Conservation (phyloP, 352 stramenopile genomes). For the Globisporangium orthogonon region DNA sequence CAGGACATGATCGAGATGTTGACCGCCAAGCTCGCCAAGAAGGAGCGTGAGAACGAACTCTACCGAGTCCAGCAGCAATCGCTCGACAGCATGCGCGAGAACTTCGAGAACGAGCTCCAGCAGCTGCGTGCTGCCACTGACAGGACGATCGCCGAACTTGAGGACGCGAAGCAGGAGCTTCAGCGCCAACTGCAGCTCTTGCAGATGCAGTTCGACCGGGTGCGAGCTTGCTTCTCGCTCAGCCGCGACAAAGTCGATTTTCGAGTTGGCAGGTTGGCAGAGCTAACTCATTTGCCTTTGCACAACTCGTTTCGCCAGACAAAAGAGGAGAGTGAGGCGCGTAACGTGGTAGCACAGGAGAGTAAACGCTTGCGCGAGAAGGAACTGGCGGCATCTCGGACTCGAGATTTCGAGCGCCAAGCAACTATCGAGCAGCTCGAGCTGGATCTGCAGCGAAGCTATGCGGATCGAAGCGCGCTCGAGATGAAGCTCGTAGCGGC, state of each 20-base stretch:
- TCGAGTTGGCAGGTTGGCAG: conserved; percentile 1
- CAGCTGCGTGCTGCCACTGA: conserved; percentile 22
- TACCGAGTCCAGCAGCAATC: conserved; percentile 28
- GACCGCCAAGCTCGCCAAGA: conserved; percentile 47
- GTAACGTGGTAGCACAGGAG: conserved; percentile 26
- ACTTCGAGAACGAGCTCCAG: conserved; percentile 18
- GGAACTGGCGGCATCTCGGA: conserved; percentile 18
- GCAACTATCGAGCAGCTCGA: conserved; percentile 22
- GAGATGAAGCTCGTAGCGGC: conserved; percentile 19
- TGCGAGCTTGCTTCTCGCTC: conserved; percentile 7
- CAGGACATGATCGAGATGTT: conserved; percentile 63
- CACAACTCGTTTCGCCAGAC: conserved; percentile 9
- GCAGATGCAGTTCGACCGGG: conserved; percentile 32
- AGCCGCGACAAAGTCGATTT: no score
- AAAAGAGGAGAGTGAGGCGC: conserved; percentile 24
- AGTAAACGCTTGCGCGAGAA: conserved; percentile 35
- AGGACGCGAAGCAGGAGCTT: conserved; percentile 27
- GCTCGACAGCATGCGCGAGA: conserved; percentile 13
- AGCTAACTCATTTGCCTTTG: not conserved
- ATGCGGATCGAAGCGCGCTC: conserved; percentile 18
- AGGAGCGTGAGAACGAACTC: conserved; percentile 53
- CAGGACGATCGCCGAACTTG: conserved; percentile 16
- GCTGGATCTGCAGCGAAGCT: conserved; percentile 20
- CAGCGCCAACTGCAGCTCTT: conserved; percentile 28
- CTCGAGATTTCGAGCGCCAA: conserved; percentile 16